phyloP scores from a whole-genome alignment of 352 stramenopile genomes.

The Pythium grandisporangium region DNA sequence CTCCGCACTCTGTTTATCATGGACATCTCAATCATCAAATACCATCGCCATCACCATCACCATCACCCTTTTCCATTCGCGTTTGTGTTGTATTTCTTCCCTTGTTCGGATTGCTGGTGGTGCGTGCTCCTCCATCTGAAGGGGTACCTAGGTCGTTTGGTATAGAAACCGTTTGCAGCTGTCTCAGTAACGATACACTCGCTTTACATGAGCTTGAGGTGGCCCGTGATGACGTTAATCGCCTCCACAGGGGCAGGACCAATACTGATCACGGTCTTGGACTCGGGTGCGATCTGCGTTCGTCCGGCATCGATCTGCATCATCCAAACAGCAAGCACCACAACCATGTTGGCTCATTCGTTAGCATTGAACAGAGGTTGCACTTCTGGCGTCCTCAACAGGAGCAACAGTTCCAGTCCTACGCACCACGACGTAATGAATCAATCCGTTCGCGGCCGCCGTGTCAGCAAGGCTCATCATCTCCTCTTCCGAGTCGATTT shows the following conservation, averaged over 20 bases:
- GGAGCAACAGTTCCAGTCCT: background rate
- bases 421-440: slow-evolving; percentile 77
- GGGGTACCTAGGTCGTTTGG: too few relatives aligned
- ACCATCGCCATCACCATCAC: background rate
- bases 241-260: slow-evolving; percentile 55
- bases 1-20: slow-evolving; percentile 1
- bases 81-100: too few relatives aligned
- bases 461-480: slow-evolving; percentile 60
- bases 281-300: slow-evolving; percentile 80
- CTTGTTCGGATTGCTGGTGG: too few relatives aligned
- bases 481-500: slow-evolving; percentile 80
- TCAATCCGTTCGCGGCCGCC: slow-evolving; percentile 46
- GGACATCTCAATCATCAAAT: background rate
- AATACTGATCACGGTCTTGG: slow-evolving; percentile 80
- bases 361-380: too few relatives aligned
- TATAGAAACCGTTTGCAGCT: too few relatives aligned
- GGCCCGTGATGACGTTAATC: slow-evolving; percentile 65
- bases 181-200: too few relatives aligned
- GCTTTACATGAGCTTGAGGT: slow-evolving; percentile 81
- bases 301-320: slow-evolving; percentile 62
- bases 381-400: background rate
- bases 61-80: too few relatives aligned
- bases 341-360: background rate
- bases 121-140: too few relatives aligned
- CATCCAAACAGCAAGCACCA: background rate